Base-by-base conservation (phyloP, 2,329 filamentous ascomycete genomes). In the Pyrenochaeta sp. region DNA sequence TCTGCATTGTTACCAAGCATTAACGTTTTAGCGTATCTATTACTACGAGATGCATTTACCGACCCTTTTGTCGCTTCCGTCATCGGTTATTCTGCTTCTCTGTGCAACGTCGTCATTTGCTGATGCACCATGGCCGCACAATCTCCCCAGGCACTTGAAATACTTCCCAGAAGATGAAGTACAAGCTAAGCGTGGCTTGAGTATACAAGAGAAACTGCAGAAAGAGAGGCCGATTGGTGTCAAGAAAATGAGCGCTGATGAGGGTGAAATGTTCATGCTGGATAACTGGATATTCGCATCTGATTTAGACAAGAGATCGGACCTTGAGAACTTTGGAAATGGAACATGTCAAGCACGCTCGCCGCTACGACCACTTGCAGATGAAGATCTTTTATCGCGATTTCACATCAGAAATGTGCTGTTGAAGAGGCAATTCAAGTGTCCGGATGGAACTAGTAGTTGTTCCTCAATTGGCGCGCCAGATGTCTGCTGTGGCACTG, bases 201-300 rank as follows among this genome's bases (percentile, higher is more conserved):
- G 78, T 52, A 74, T 78, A 40, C 76, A 75, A 61, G 75, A 78
- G 63, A 75, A 68, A 61, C 69, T 82, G 52, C 73, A 64, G 43
- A 59, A 63, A 66, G 75, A 78, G 69, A 75, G 66, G 40, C 90
- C 90, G 0, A 84, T 85, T 1, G 90, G 86, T 0, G 82, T 93
- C 53, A 86, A 85, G 72, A 93, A 93, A 72, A 91, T 93, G 86
- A 83, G 86, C 46, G 82, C 82, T 5, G 88, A 92, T 71, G 85
- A 87, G 49, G 86, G 86, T 58, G 89, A 91, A 72, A 95, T 92
- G 82, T 89, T 94, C 72, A 86, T 88, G 65, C 80, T 88, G 54
- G 84, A 91, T 44, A 90, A 92, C 74, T 88, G 80, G 82, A 76
- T 80, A 54, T 83, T 83, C 52, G 79, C 77, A 3, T 71, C 69